phyloP scores from a whole-genome alignment of 2,329 filamentous ascomycete genomes.

The Epichloe aotearoae region DNA sequence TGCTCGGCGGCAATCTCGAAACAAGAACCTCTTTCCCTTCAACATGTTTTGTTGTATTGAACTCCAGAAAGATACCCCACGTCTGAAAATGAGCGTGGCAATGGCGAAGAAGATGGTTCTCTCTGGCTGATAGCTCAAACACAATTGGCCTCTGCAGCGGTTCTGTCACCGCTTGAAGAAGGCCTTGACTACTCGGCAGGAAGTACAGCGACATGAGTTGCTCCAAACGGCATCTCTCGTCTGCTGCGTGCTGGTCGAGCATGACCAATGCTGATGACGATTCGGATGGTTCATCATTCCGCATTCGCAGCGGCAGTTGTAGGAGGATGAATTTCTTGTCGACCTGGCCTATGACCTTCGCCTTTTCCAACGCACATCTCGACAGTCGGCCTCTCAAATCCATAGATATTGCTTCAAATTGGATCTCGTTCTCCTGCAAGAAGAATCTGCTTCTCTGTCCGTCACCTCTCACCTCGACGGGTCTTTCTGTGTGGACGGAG shows the following conservation, averaged over 20 bases:
- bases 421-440: conserved; percentile 7
- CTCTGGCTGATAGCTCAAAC: conserved; percentile 51
- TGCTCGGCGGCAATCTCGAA: conserved; percentile 51
- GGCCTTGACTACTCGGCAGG: neutral
- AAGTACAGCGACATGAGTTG: conserved; percentile 47
- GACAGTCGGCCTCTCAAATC: conserved; percentile 38
- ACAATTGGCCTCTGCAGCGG: conserved; percentile 38
- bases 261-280: conserved; percentile 50
- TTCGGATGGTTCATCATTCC: neutral
- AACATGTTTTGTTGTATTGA: conserved; percentile 12
- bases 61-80: conserved; percentile 65
- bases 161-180: conserved; percentile 18
- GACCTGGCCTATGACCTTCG: conserved; percentile 65
- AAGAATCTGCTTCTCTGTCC: conserved; percentile 5
- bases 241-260: conserved; percentile 88
- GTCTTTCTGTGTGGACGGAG: neutral
- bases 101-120: conserved; percentile 43
- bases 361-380: conserved; percentile 43
- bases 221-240: conserved; percentile 77
- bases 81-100: conserved; percentile 43
- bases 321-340: conserved; percentile 81
- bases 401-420: conserved; percentile 18
- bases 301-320: conserved; percentile 30
- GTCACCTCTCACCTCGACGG: conserved; percentile 1
- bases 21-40: conserved; percentile 30